Percentiles rank a stretch among this genome's conserved stretches.
Evolutionary conservation across 1,284 basidiomycete species (phyloP).

Genomic region (Sanghuangporus sanghuang): DNA sequence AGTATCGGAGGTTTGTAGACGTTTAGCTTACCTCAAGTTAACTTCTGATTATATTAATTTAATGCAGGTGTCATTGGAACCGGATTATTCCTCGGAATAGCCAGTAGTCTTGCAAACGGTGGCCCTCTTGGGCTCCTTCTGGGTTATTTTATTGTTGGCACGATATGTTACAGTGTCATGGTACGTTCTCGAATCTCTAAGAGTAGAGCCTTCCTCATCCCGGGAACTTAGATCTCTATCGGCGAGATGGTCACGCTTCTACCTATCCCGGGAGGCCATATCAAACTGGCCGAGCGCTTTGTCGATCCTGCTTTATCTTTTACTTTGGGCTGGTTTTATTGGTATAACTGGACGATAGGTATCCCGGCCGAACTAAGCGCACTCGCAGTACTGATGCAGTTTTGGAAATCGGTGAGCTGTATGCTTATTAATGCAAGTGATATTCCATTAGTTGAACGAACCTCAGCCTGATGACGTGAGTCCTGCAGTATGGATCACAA

Average conservation of each 20-base stretch:
- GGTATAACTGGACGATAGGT: conserved; percentile 69
- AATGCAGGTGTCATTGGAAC: conserved; percentile 72
- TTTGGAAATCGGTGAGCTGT: conserved; percentile 42
- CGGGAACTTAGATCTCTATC: conserved; percentile 35
- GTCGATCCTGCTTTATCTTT: conserved; percentile 78
- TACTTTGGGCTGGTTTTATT: conserved; percentile 82
- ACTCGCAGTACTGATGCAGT: conserved; percentile 72
- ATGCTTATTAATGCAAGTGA: background rate
- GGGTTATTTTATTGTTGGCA: conserved; percentile 56
- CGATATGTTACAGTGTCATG: conserved; percentile 60
- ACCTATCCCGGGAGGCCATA: conserved; percentile 70
- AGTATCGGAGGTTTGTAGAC: conserved; percentile 10
- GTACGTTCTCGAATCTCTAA: conserved; percentile 23
- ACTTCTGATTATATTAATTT: background rate
- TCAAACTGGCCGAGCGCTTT: conserved; percentile 75
- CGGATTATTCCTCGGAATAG: conserved; percentile 62
- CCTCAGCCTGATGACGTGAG: conserved; percentile 35
- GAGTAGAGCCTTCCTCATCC: background rate
- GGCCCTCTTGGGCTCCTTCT: conserved; percentile 60
- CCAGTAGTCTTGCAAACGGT: conserved; percentile 44
- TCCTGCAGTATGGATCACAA: conserved; percentile 70
- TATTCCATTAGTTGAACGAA: background rate
- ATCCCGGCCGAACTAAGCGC: conserved; percentile 78
- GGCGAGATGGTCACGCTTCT: conserved; percentile 66
- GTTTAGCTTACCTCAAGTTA: background rate